Evolutionary conservation across 257 asterid genomes (phyloP), one percentile per base, ranked within the genome.

Genomic region (Scutellaria baicalensis): DNA sequence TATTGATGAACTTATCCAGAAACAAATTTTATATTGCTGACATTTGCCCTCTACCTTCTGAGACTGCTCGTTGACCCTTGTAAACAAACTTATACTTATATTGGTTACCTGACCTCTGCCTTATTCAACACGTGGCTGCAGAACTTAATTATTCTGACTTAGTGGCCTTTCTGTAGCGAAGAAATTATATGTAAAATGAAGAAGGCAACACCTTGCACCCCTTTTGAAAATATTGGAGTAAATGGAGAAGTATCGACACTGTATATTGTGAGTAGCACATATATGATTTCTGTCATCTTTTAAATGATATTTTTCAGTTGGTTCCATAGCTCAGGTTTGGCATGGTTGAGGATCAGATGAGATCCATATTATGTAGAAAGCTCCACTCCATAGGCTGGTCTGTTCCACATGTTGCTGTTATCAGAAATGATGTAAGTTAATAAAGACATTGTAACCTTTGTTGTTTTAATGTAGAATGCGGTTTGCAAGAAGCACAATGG

Each of bases 261-360:
- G 42, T 69, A 38, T 65, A 31, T 6, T 77, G 57, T 36, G 60
- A 42, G 49, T 21, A 21, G 75, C 33, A 8, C 56, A 50, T 56
- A 39, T 44, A 35, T 65, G 74, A 47, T 75, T 64, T 48, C 64
- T 40, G 56, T 72, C 69, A 71, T 75, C 80, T 71, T 71, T 78
- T 80, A 70, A 79, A 74, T 78, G 60, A 81, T 73, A 42, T 49
- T 60, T 54, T 65, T 78, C 70, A 73, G 71, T 79, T 81, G 86
- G 84, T 77, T 86, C 87, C 92, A 80, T 92, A 92, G 98, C 96
- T 92, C 98, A 92, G 98, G 89, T 92, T 82, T 81, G 96, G 96
- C 88, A 80, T 83, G 59, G 87, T 89, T 71, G 93, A 89, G 92
- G 96, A 89, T 77, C 79, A 63, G 61, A 71, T 92, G 79, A 81